A percentile compares a stretch with the other conserved stretches of the same genome.
Conservation (phyloP, 441 rosid genomes). For the Arabidopsis lyrata region DNA sequence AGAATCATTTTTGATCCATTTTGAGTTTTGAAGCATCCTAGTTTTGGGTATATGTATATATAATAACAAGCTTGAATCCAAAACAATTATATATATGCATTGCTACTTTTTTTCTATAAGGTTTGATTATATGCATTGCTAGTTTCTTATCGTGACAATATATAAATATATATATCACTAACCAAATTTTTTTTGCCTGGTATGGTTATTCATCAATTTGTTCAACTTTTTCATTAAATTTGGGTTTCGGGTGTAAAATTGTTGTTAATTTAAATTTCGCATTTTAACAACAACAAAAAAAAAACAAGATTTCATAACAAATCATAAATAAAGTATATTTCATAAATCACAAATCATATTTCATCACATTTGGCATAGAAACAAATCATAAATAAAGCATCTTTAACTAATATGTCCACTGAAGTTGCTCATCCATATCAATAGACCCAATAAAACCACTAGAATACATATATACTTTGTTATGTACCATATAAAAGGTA, state of each 20-base stretch:
- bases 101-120: neutral
- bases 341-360: too few relatives aligned
- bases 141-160: neutral
- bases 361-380: neutral
- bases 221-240: too few relatives aligned
- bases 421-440: slow-evolving; percentile 15
- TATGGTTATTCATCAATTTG: neutral
- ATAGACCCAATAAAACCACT: slow-evolving; percentile 35
- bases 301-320: neutral
- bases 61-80: neutral
- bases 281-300: neutral
- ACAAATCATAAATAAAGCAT: neutral
- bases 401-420: slow-evolving; percentile 17
- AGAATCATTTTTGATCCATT: neutral
- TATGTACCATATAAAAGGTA: slow-evolving; percentile 30
- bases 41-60: neutral
- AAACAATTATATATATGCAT: neutral
- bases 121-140: neutral
- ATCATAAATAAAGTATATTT: neutral
- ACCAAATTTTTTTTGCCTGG: neutral
- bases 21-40: slow-evolving; percentile 3
- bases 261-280: neutral
- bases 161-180: neutral
- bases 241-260: neutral
- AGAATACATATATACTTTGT: slow-evolving; percentile 32